Conservation (phyloP, 2,329 filamentous ascomycete genomes). For the Cercospora sp. region DNA sequence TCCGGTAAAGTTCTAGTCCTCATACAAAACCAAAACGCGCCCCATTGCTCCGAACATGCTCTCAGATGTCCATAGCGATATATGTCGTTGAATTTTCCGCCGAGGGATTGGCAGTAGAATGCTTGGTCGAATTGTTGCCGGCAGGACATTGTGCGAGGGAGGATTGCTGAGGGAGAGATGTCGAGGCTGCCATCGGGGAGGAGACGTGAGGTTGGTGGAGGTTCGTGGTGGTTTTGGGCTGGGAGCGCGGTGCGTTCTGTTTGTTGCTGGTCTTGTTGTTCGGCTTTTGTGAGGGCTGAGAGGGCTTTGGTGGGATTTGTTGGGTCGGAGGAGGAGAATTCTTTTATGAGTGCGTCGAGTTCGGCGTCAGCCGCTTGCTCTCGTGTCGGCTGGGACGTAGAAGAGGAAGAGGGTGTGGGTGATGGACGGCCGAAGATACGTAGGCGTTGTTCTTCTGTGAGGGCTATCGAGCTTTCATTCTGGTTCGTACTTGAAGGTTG, state of each 20-base stretch:
- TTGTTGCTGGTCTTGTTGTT: constrained; percentile 17
- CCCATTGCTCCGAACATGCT: constrained; percentile 81
- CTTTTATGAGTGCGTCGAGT: constrained; percentile 54
- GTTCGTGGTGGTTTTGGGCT: constrained; percentile 18
- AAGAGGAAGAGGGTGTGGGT: constrained; percentile 27
- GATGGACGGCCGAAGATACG: constrained; percentile 35
- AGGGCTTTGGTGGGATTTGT: constrained; percentile 17
- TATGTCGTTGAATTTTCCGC: constrained; percentile 86
- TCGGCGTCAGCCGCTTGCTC: constrained; percentile 55
- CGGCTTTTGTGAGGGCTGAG: constrained; percentile 25
- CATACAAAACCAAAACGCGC: constrained; percentile 98
- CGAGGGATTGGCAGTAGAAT: constrained; percentile 89
- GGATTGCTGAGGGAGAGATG: constrained; percentile 62
- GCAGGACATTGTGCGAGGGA: constrained; percentile 84
- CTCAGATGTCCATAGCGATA: constrained; percentile 82
- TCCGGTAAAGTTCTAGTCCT: constrained; percentile 66
- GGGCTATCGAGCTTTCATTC: constrained; percentile 20
- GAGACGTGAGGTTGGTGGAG: constrained; percentile 26
- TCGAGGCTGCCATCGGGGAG: constrained; percentile 34
- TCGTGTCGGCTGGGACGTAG: constrained; percentile 33
- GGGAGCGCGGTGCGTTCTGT: background rate
- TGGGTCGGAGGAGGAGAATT: constrained; percentile 41
- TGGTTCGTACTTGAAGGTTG: background rate
- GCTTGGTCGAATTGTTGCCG: constrained; percentile 86
- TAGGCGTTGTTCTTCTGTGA: constrained; percentile 34